phyloP scores from a whole-genome alignment of 2,329 filamentous ascomycete species.

The Fusarium dimerum region DNA sequence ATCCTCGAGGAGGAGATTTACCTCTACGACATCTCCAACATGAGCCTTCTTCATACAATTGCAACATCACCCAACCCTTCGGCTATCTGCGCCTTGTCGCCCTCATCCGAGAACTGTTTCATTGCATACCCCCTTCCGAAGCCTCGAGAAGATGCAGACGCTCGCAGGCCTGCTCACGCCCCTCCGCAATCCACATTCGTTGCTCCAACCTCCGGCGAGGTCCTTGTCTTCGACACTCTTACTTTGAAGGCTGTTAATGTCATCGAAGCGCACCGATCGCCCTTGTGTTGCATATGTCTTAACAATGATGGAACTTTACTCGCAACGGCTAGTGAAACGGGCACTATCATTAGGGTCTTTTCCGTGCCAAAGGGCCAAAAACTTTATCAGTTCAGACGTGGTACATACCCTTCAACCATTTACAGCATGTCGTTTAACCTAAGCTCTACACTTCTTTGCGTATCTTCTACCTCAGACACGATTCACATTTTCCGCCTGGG shows the following conservation, averaged over 20 bases:
- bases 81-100: constrained; percentile 88
- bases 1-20: constrained; percentile 96
- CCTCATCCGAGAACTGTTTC: constrained; percentile 94
- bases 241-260: constrained; percentile 93
- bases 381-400: constrained; percentile 91
- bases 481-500: constrained; percentile 91
- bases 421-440: constrained; percentile 99
- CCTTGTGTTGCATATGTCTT: constrained; percentile 84
- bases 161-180: constrained; percentile 73
- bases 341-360: constrained; percentile 96
- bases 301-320: constrained; percentile 91
- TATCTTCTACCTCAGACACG: constrained; percentile 94
- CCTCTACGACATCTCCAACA: constrained; percentile 97
- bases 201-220: constrained; percentile 83
- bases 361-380: constrained; percentile 89
- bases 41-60: constrained; percentile 91
- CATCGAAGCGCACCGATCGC: constrained; percentile 90
- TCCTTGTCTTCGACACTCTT: constrained; percentile 87
- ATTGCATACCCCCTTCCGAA: constrained; percentile 90
- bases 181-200: constrained; percentile 79
- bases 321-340: constrained; percentile 94
- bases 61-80: constrained; percentile 90
- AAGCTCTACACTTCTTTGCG: constrained; percentile 87
- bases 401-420: constrained; percentile 93
- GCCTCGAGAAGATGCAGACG: constrained; percentile 60